A percentile compares a stretch with the other conserved stretches of the same genome.
Conservation (phyloP, 257 asterid species). For the Solanum bulbocastanum region DNA sequence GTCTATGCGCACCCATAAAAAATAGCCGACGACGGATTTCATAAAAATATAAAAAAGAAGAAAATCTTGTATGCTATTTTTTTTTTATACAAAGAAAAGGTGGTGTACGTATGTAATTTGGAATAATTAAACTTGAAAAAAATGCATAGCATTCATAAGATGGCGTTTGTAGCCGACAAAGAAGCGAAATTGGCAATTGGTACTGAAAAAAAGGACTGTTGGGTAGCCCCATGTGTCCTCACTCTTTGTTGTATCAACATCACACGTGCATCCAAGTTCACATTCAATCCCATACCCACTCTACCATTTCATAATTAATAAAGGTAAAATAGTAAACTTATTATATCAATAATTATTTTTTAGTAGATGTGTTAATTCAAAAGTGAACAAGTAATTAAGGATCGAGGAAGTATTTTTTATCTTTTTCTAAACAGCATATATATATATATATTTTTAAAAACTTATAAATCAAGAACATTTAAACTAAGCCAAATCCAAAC, state of each 20-base stretch:
- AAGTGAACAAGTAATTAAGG: not conserved
- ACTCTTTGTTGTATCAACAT: constrained; percentile 15
- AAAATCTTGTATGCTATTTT: not conserved
- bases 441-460: too few relatives aligned
- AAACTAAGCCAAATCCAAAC: not conserved
- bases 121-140: not conserved
- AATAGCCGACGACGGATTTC: too few relatives aligned
- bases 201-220: constrained; percentile 20
- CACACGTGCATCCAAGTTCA: constrained; percentile 22
- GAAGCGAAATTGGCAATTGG: constrained; percentile 6
- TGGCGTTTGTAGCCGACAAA: not conserved
- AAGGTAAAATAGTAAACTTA: too few relatives aligned
- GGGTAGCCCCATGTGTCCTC: constrained; percentile 4
- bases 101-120: not conserved
- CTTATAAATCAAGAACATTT: not conserved
- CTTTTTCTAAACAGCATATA: not conserved
- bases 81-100: not conserved
- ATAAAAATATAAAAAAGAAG: too few relatives aligned
- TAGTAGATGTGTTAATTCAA: not conserved
- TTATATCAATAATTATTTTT: too few relatives aligned
- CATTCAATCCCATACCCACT: not conserved
- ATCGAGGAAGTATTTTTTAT: too few relatives aligned
- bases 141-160: not conserved
- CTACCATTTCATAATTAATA: not conserved
- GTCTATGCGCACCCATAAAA: too few relatives aligned